Evolutionary conservation across 768 basidiomycete genomes (phyloP).

Genomic region (Neoboletus magnificus): DNA sequence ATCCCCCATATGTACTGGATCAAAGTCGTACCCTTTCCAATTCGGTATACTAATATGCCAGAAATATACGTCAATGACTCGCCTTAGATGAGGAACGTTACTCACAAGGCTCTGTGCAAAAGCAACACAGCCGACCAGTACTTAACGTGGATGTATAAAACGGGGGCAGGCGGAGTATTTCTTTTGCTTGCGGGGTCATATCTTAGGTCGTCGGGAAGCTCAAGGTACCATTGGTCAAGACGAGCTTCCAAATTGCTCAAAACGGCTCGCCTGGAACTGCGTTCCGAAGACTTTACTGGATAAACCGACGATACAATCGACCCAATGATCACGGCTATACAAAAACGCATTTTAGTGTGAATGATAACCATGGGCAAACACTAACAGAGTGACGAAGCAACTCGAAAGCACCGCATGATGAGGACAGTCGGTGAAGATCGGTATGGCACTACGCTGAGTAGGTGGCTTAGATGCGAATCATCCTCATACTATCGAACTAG

Average conservation of each 20-base stretch:
- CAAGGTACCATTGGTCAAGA: slow-evolving; percentile 72
- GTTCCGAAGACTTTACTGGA: slow-evolving; percentile 54
- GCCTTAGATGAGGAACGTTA: slow-evolving; percentile 13
- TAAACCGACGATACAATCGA: slow-evolving; percentile 66
- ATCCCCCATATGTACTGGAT: not conserved
- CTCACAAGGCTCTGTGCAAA: slow-evolving; percentile 78
- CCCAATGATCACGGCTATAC: slow-evolving; percentile 63
- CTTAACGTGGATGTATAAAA: slow-evolving; percentile 66
- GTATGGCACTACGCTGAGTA: slow-evolving; percentile 36
- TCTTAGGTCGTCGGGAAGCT: slow-evolving; percentile 60
- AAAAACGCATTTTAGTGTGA: not conserved
- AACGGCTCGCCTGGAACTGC: slow-evolving; percentile 44
- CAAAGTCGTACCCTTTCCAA: slow-evolving; percentile 52
- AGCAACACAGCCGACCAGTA: slow-evolving; percentile 76
- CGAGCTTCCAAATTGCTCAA: slow-evolving; percentile 58
- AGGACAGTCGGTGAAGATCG: slow-evolving; percentile 40
- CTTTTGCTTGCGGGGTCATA: slow-evolving; percentile 57
- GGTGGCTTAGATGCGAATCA: slow-evolving; percentile 49
- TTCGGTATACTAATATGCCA: slow-evolving; percentile 63
- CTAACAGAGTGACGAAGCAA: slow-evolving; percentile 57
- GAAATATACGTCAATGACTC: slow-evolving; percentile 10
- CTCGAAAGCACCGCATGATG: slow-evolving; percentile 55
- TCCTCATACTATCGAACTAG: slow-evolving; percentile 51
- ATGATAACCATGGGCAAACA: slow-evolving; percentile 10
- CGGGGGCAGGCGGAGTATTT: slow-evolving; percentile 56